Evolutionary conservation across 805 yeast genomes (phyloP).

Genomic region (Cyberlindnera mississippiensis): DNA sequence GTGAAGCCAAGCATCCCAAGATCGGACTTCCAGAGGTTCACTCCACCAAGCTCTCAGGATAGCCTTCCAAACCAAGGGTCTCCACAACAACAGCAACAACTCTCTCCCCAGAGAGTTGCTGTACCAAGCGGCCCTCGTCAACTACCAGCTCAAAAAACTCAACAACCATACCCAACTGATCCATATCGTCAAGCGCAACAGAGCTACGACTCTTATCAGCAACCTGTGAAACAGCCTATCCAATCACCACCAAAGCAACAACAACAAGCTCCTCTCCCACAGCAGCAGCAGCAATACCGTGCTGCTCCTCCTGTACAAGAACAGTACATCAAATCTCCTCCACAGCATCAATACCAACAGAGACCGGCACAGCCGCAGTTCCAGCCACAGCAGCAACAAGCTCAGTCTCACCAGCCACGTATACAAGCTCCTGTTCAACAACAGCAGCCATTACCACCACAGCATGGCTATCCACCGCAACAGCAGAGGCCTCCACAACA

Average conservation of each 20-base stretch:
- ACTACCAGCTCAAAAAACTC: neutral
- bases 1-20: slow-evolving; percentile 18
- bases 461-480: slow-evolving; percentile 6
- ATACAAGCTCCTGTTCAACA: neutral
- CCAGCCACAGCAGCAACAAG: neutral
- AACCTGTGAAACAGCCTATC: slow-evolving; percentile 3
- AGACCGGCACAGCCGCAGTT: slow-evolving; percentile 5
- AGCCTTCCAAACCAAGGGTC: slow-evolving; percentile 8
- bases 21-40: slow-evolving; percentile 22
- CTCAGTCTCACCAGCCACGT: neutral
- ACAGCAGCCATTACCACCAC: slow-evolving; percentile 7
- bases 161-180: slow-evolving; percentile 6
- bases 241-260: slow-evolving; percentile 4
- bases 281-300: slow-evolving; percentile 5
- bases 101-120: slow-evolving; percentile 6
- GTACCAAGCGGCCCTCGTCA: slow-evolving; percentile 13
- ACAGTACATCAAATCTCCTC: slow-evolving; percentile 1
- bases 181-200: slow-evolving; percentile 9
- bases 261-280: slow-evolving; percentile 10
- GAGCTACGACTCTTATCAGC: slow-evolving; percentile 5
- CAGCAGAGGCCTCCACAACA: slow-evolving; percentile 9
- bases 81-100: slow-evolving; percentile 7
- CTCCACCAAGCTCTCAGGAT: slow-evolving; percentile 21
- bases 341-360: slow-evolving; percentile 3
- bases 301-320: slow-evolving; percentile 3